These are phyloP conservation scores for Candida jianshihensis DNA, from an alignment of 805 yeast genomes.

Conservation along the genomic window DNA sequence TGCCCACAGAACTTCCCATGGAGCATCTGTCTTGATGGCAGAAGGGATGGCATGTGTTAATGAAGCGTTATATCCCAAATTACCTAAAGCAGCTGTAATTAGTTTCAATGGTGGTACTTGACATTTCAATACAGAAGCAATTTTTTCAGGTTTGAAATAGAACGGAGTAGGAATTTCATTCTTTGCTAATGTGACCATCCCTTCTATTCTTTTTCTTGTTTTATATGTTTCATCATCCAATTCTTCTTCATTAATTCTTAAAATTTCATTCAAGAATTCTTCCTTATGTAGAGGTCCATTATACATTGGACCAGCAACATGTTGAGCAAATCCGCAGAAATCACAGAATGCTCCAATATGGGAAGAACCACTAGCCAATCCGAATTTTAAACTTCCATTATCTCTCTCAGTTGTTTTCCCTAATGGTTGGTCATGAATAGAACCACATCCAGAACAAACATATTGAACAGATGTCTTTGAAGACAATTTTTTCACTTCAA, in stretches of 20 bases:
- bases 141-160: conserved; percentile 72
- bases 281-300: conserved; percentile 69
- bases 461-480: conserved; percentile 71
- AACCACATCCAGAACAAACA: conserved; percentile 83
- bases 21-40: conserved; percentile 84
- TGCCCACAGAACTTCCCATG: conserved; percentile 73
- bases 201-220: conserved; percentile 79
- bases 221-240: conserved; percentile 56
- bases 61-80: conserved; percentile 75
- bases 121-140: conserved; percentile 70
- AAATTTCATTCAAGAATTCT: conserved; percentile 58
- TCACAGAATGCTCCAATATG: conserved; percentile 50
- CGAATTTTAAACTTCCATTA: conserved; percentile 43
- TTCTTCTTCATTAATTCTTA: conserved; percentile 41
- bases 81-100: conserved; percentile 75
- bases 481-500: conserved; percentile 72
- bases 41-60: conserved; percentile 86
- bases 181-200: conserved; percentile 83
- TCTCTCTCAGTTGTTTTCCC: conserved; percentile 51
- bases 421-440: conserved; percentile 62
- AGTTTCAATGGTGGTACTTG: conserved; percentile 76
- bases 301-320: conserved; percentile 97
- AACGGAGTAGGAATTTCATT: conserved; percentile 71
- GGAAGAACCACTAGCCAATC: conserved; percentile 59
- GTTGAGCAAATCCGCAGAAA: conserved; percentile 64